A percentile compares a stretch with the other conserved stretches of the same genome.
These are phyloP conservation scores for Torulaspora microellipsoides DNA, from an alignment of 805 yeast species.

Conservation along the genomic window DNA sequence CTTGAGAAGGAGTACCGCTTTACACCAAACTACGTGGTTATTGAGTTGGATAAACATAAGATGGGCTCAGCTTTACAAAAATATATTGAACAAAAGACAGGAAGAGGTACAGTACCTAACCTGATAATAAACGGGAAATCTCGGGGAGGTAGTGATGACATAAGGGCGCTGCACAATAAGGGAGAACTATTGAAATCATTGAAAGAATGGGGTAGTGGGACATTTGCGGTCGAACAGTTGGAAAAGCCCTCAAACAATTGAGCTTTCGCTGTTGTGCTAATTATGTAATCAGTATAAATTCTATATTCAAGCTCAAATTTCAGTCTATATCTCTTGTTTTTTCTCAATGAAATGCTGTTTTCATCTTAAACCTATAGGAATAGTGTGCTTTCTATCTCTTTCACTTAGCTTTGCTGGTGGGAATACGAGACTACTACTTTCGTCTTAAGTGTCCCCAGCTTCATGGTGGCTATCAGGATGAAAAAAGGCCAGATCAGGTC, in stretches of 20 bases:
- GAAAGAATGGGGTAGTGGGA: slow-evolving; percentile 30
- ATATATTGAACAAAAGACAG: slow-evolving; percentile 62
- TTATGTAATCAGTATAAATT: slow-evolving; percentile 32
- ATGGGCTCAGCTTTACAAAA: slow-evolving; percentile 73
- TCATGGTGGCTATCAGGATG: no score
- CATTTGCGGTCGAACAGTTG: slow-evolving; percentile 16
- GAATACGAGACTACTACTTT: no score
- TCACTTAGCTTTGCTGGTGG: no score
- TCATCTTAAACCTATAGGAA: no score
- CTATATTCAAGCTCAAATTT: slow-evolving; percentile 3
- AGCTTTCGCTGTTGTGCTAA: slow-evolving; percentile 6
- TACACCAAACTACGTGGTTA: slow-evolving; percentile 64
- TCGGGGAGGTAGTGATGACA: slow-evolving; percentile 87
- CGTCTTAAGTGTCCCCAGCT: no score
- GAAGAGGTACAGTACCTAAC: slow-evolving; percentile 88
- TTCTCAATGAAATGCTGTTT: no score
- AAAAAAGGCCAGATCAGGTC: no score
- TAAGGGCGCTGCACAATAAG: slow-evolving; percentile 53
- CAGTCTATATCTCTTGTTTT: not conserved
- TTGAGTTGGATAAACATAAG: slow-evolving; percentile 78
- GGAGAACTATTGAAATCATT: slow-evolving; percentile 51
- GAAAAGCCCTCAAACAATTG: slow-evolving; percentile 24
- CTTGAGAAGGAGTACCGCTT: slow-evolving; percentile 56
- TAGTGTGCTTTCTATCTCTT: no score
- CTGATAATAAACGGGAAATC: slow-evolving; percentile 68